A percentile compares a stretch with the other conserved stretches of the same genome.
Conservation (phyloP, 345 rosid species). For the Hibiscus trionum region DNA sequence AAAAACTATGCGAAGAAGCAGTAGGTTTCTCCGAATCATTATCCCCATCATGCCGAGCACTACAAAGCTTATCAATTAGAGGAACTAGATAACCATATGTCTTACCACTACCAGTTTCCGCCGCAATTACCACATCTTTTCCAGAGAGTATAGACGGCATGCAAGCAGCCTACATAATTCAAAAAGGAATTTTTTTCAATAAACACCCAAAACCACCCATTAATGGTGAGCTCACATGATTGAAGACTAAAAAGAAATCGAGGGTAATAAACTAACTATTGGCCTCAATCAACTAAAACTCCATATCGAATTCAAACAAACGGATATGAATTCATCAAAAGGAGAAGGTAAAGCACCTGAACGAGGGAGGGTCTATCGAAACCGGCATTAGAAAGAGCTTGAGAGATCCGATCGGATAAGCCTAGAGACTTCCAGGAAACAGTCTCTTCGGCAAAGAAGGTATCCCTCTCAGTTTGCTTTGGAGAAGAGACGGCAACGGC, state of each 20-base stretch:
- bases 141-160: conserved; percentile 65
- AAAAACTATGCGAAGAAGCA: conserved; percentile 18
- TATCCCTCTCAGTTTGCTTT: conserved; percentile 27
- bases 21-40: conserved; percentile 6
- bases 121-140: conserved; percentile 84
- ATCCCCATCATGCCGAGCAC: conserved; percentile 11
- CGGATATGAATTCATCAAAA: background rate
- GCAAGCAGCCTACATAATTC: conserved; percentile 50
- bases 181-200: background rate
- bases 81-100: conserved; percentile 80
- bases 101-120: conserved; percentile 97
- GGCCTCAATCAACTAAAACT: background rate
- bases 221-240: background rate
- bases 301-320: background rate
- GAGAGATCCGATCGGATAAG: conserved; percentile 51
- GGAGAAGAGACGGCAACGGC: conserved; percentile 24
- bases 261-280: background rate
- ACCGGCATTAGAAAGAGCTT: conserved; percentile 56
- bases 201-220: too few relatives aligned
- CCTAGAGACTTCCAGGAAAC: conserved; percentile 86
- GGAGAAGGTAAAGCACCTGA: conserved; percentile 39
- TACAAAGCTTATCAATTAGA: conserved; percentile 46
- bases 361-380: conserved; percentile 73
- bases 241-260: too few relatives aligned
- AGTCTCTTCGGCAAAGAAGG: conserved; percentile 54